These are phyloP conservation scores for Paspalum vaginatum DNA, from an alignment of 176 grass and related monocot species.

Conservation along the genomic window DNA sequence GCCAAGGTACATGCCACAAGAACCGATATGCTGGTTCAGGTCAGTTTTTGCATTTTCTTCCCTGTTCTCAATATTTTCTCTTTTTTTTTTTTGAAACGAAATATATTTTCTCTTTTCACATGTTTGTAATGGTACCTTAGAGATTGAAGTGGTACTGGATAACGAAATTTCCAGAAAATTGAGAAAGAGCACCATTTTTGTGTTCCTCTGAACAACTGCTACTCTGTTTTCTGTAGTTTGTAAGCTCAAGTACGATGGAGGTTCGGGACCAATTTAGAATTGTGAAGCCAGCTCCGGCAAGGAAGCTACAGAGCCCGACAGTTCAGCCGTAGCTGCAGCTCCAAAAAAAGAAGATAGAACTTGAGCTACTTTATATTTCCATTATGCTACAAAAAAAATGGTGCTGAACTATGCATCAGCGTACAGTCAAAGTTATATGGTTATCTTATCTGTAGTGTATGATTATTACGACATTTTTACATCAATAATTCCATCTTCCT, in stretches of 20 bases:
- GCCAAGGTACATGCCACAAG: slow-evolving; percentile 59
- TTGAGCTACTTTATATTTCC: background rate
- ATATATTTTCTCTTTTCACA: no score
- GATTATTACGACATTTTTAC: background rate
- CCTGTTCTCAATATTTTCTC: background rate
- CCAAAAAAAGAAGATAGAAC: background rate
- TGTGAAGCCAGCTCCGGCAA: slow-evolving; percentile 41
- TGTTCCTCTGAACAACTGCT: slow-evolving; percentile 22
- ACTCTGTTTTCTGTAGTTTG: slow-evolving; percentile 57
- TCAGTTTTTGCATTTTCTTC: background rate
- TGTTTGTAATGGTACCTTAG: background rate
- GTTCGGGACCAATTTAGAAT: slow-evolving; percentile 70
- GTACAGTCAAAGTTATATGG: background rate
- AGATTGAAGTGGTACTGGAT: background rate
- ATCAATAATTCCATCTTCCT: background rate
- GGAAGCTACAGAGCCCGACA: background rate
- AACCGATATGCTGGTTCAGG: slow-evolving; percentile 61
- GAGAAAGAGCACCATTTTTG: background rate
- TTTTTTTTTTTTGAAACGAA: no score
- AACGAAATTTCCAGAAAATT: background rate
- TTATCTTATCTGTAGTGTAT: background rate
- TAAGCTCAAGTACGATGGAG: slow-evolving; percentile 60
- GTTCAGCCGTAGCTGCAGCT: slow-evolving; percentile 6
- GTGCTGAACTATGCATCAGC: background rate
- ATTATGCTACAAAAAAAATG: background rate